Evolutionary conservation across 306 rosid species (phyloP).

Genomic region (Glycine latifolia): DNA sequence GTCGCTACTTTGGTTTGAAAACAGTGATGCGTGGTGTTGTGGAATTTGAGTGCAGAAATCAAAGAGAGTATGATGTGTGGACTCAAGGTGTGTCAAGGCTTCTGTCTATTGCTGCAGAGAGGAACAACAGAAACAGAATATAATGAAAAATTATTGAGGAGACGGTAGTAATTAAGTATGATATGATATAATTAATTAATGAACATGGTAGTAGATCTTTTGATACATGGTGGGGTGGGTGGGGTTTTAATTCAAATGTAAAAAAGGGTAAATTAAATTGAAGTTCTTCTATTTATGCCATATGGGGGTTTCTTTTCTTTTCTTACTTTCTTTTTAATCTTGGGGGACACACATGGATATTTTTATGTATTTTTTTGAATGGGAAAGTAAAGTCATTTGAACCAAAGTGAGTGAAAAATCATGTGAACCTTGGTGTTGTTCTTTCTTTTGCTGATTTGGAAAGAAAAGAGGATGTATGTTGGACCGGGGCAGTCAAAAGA

Average conservation of each 20-base stretch:
- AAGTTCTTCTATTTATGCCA: constrained; percentile 57
- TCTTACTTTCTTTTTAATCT: constrained; percentile 27
- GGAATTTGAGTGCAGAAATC: constrained; percentile 89
- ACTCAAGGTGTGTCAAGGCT: constrained; percentile 95
- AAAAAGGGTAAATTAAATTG: constrained; percentile 57
- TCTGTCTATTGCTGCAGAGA: constrained; percentile 73
- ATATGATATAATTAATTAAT: too few species aligned
- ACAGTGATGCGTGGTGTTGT: constrained; percentile 82
- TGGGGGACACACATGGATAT: constrained; percentile 51
- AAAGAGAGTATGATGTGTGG: constrained; percentile 92
- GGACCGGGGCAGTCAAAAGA: constrained; percentile 74
- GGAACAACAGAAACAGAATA: constrained; percentile 60
- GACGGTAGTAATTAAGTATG: background rate
- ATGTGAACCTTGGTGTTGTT: constrained; percentile 54
- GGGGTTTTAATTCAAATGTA: constrained; percentile 62
- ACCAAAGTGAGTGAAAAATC: constrained; percentile 58
- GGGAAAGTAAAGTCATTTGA: constrained; percentile 59
- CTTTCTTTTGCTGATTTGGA: constrained; percentile 45
- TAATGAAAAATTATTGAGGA: constrained; percentile 47
- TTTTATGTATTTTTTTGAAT: constrained; percentile 52
- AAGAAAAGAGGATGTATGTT: constrained; percentile 62
- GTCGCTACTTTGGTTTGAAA: constrained; percentile 91
- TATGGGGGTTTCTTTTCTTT: constrained; percentile 33
- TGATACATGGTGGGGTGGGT: constrained; percentile 43
- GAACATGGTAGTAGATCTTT: constrained; percentile 31